phyloP scores from a whole-genome alignment of 1,139 yeast species.

The Suhomyces bolitotheri region DNA sequence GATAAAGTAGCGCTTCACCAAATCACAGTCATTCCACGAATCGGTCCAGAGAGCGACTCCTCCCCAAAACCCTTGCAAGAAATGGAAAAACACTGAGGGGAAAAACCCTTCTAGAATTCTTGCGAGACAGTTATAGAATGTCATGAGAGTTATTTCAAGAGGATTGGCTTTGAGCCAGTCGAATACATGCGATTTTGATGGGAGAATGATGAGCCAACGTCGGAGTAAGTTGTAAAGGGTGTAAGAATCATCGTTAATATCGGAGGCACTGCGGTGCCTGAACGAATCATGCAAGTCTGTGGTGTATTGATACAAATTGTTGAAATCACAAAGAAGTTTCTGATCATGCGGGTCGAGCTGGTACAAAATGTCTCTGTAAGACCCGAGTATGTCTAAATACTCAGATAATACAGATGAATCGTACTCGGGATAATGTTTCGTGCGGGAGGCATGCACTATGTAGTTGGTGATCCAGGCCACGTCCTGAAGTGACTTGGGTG shows the following conservation, averaged over 20 bases:
- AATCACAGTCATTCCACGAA: slow-evolving; percentile 1
- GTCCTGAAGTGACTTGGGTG: slow-evolving; percentile 13
- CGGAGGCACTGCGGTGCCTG: slow-evolving; percentile 3
- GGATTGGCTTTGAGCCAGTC: slow-evolving; percentile 18
- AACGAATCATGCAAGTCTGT: slow-evolving; percentile 10
- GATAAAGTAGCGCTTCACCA: not conserved
- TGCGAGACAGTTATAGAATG: slow-evolving; percentile 22
- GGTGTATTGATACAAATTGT: slow-evolving; percentile 14
- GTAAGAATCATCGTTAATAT: slow-evolving; percentile 13
- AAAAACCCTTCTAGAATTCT: slow-evolving; percentile 26
- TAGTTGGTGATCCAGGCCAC: slow-evolving; percentile 21
- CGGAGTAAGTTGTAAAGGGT: slow-evolving; percentile 24
- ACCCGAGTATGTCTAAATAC: slow-evolving; percentile 16
- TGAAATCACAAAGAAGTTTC: slow-evolving; percentile 17
- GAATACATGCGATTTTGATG: slow-evolving; percentile 22
- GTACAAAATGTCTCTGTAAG: slow-evolving; percentile 12
- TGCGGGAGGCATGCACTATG: slow-evolving; percentile 24
- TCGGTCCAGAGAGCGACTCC: slow-evolving; percentile 18
- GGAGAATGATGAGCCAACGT: slow-evolving; percentile 29
- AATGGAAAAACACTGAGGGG: slow-evolving; percentile 26
- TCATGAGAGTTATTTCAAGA: slow-evolving; percentile 20
- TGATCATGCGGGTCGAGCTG: slow-evolving; percentile 1
- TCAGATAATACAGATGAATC: slow-evolving; percentile 23
- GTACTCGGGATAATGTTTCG: slow-evolving; percentile 27
- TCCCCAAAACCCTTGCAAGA: slow-evolving; percentile 28